Conservation (phyloP, 805 yeast genomes). For the Pichia californica region DNA sequence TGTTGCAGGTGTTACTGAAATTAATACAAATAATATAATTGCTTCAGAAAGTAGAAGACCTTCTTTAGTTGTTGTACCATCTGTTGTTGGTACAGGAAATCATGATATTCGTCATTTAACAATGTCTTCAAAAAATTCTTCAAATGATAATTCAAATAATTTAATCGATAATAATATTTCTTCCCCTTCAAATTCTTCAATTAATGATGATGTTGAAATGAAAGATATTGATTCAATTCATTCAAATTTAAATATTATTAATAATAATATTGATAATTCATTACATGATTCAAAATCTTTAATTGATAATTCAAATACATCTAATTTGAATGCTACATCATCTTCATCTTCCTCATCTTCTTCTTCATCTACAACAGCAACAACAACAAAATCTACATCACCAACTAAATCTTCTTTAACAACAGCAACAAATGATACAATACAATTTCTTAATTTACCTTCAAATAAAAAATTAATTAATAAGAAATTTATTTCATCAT, state of each 20-base stretch:
- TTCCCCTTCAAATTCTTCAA: neutral
- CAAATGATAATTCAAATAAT: neutral
- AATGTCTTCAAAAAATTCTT: slow-evolving; percentile 2
- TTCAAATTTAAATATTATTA: too few species aligned
- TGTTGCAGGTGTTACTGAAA: slow-evolving; percentile 6
- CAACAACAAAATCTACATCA: too few species aligned
- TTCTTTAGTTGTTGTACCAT: slow-evolving; percentile 22
- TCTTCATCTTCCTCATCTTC: too few species aligned
- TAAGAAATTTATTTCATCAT: neutral
- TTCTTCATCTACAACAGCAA: too few species aligned
- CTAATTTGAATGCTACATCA: too few species aligned
- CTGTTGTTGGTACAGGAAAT: slow-evolving; percentile 17
- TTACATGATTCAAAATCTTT: too few species aligned
- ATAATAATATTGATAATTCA: too few species aligned
- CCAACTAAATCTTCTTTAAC: too few species aligned
- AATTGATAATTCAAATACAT: too few species aligned
- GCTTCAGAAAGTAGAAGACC: slow-evolving; percentile 27
- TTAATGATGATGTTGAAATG: neutral
- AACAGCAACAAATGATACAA: neutral
- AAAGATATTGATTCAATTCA: too few species aligned
- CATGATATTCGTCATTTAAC: slow-evolving; percentile 10
- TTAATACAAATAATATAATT: slow-evolving; percentile 11
- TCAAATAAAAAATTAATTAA: neutral
- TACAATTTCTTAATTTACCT: neutral
- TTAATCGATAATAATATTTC: too few species aligned